Percentiles rank a stretch among this genome's conserved stretches.
These are phyloP conservation scores for Massariosphaeria phaeospora DNA, from an alignment of 495 filamentous ascomycete genomes.

Conservation along the genomic window DNA sequence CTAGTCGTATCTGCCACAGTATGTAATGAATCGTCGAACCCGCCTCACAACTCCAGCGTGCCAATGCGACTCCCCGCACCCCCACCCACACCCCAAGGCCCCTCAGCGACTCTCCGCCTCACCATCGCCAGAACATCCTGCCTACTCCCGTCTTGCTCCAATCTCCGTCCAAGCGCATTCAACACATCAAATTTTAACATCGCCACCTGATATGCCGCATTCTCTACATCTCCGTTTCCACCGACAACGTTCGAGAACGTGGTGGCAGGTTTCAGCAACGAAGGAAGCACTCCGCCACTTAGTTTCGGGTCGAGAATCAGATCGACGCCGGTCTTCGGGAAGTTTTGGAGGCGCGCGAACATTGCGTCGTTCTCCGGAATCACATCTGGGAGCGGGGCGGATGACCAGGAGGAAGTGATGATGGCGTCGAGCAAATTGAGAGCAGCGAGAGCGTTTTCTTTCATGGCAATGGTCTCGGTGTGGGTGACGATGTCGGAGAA, in stretches of 20 bases:
- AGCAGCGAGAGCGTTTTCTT: slow-evolving; percentile 54
- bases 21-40: not conserved
- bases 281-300: slow-evolving; percentile 48
- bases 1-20: no score
- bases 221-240: slow-evolving; percentile 55
- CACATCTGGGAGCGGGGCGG: slow-evolving; percentile 33
- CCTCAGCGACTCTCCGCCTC: slow-evolving; percentile 21
- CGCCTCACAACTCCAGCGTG: slow-evolving; percentile 25
- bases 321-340: slow-evolving; percentile 32
- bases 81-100: slow-evolving; percentile 23
- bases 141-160: slow-evolving; percentile 15
- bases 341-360: slow-evolving; percentile 21
- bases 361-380: slow-evolving; percentile 12
- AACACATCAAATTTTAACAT: slow-evolving; percentile 57
- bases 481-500: slow-evolving; percentile 51
- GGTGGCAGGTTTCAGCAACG: slow-evolving; percentile 55
- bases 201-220: slow-evolving; percentile 56
- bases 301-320: slow-evolving; percentile 20
- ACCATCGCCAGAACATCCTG: slow-evolving; percentile 19
- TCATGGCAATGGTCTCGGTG: slow-evolving; percentile 56
- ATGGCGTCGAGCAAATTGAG: slow-evolving; percentile 51
- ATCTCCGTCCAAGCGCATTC: slow-evolving; percentile 38
- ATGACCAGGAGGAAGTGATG: slow-evolving; percentile 53
- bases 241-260: slow-evolving; percentile 56
- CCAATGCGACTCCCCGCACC: slow-evolving; percentile 26